Conservation (phyloP, 257 asterid genomes). For the Petunia axillaris region DNA sequence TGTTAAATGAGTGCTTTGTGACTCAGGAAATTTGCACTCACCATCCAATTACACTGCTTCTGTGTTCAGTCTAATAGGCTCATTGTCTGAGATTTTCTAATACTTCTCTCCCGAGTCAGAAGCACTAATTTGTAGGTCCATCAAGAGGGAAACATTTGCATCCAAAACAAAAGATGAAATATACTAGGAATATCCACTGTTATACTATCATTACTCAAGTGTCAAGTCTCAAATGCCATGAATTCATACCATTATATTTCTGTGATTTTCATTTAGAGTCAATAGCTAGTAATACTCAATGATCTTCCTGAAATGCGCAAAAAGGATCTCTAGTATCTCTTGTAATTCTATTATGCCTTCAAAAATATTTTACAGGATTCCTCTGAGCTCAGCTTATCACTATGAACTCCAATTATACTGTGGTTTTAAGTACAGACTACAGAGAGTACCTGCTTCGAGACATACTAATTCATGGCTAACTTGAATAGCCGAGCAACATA, state of each 20-base stretch:
- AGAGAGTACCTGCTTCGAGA: slow-evolving; percentile 17
- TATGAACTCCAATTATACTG: slow-evolving; percentile 9
- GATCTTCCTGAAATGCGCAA: slow-evolving; percentile 12
- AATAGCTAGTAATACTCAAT: not conserved
- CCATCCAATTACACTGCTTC: slow-evolving; percentile 30
- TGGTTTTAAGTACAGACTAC: slow-evolving; percentile 10
- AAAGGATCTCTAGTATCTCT: slow-evolving; percentile 12
- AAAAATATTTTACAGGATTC: slow-evolving; percentile 22
- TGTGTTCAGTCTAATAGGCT: slow-evolving; percentile 7
- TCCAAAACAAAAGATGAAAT: slow-evolving; percentile 1
- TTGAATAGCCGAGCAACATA: slow-evolving; percentile 38
- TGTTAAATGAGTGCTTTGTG: slow-evolving; percentile 43
- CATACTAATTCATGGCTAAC: slow-evolving; percentile 23
- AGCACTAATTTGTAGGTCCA: not conserved
- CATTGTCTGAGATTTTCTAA: not conserved
- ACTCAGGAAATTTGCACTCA: slow-evolving; percentile 38
- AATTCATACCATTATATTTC: not conserved
- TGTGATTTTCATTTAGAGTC: not conserved
- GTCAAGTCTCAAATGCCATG: not conserved
- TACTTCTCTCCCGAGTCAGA: slow-evolving; percentile 13
- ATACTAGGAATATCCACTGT: slow-evolving; percentile 19
- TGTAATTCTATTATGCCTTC: slow-evolving; percentile 24
- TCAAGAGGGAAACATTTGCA: not conserved
- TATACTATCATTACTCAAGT: not conserved
- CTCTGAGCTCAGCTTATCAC: not conserved